phyloP scores from a whole-genome alignment of 2,329 filamentous ascomycete genomes.

The Anthostomella pinea region DNA sequence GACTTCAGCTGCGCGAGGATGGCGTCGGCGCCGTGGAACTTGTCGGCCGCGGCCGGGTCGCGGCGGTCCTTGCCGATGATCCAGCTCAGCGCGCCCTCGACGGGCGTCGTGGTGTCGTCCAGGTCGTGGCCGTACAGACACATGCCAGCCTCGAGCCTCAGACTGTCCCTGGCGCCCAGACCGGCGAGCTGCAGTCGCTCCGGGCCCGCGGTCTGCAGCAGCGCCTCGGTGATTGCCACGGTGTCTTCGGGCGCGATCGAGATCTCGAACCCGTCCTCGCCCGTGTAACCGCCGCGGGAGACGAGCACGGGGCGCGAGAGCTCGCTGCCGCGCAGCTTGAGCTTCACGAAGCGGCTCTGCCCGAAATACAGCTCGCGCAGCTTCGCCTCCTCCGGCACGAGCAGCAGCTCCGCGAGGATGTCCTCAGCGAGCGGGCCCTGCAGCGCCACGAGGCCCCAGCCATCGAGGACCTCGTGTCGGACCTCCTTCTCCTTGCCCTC shows the following conservation, averaged over 20 bases:
- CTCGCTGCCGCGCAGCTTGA: constrained; percentile 57
- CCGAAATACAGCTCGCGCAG: constrained; percentile 79
- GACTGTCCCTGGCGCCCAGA: constrained; percentile 84
- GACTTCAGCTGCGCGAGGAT: constrained; percentile 75
- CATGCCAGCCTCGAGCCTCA: constrained; percentile 95
- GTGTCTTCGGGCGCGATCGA: constrained; percentile 70
- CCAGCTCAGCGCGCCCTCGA: constrained; percentile 64
- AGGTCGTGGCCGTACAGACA: constrained; percentile 99
- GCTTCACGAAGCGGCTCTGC: constrained; percentile 61
- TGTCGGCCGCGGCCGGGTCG: constrained; percentile 44
- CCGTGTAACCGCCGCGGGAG: constrained; percentile 90
- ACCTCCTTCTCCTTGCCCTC: constrained; percentile 54
- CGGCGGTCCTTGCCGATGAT: constrained; percentile 78
- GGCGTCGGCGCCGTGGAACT: constrained; percentile 81
- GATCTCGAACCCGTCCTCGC: constrained; percentile 97
- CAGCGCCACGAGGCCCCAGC: constrained; percentile 78
- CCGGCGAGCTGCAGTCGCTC: constrained; percentile 74
- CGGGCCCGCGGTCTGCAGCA: constrained; percentile 63
- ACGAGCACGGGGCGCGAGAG: constrained; percentile 61
- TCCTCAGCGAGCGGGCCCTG: constrained; percentile 78
- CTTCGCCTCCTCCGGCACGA: constrained; percentile 47
- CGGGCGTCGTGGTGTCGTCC: constrained; percentile 67
- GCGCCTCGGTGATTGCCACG: constrained; percentile 62
- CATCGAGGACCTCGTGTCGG: constrained; percentile 67
- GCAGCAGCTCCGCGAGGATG: constrained; percentile 64